These are phyloP conservation scores for Candida coleopterorum DNA, from an alignment of 805 yeast genomes.

Conservation along the genomic window DNA sequence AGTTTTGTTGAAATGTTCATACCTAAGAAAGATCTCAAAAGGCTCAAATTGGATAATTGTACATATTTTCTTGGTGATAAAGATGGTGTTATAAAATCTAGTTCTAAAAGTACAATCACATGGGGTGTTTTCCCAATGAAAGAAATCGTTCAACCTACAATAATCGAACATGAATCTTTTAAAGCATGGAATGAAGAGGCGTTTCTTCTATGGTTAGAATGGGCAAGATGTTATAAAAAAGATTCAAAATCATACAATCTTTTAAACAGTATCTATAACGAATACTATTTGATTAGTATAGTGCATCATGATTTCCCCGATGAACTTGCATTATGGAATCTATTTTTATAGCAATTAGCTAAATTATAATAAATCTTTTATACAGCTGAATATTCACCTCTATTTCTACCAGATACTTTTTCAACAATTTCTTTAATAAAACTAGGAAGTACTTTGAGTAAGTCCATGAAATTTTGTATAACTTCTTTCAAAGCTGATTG, in stretches of 20 bases:
- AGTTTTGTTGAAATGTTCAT: conserved; percentile 83
- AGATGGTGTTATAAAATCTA: conserved; percentile 43
- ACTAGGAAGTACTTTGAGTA: conserved; percentile 56
- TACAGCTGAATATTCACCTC: conserved; percentile 95
- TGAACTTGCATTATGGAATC: conserved; percentile 73
- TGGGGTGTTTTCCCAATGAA: conserved; percentile 97
- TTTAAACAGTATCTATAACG: conserved; percentile 54
- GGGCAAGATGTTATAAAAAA: conserved; percentile 78
- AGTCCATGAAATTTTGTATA: conserved; percentile 58
- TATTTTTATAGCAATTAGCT: conserved; percentile 35
- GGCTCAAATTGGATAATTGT: conserved; percentile 42
- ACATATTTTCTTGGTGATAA: conserved; percentile 74
- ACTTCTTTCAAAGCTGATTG: conserved; percentile 72
- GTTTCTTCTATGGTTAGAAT: conserved; percentile 82
- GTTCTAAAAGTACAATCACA: conserved; percentile 74
- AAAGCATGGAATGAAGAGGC: conserved; percentile 97
- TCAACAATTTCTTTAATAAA: conserved; percentile 64
- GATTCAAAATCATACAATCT: conserved; percentile 53
- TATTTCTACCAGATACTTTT: conserved; percentile 57
- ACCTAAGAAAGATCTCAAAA: conserved; percentile 57
- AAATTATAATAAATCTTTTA: conserved; percentile 33
- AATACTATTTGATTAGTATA: conserved; percentile 74
- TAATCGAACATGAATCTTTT: conserved; percentile 88
- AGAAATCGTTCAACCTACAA: conserved; percentile 87
- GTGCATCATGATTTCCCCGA: conserved; percentile 80